These are phyloP conservation scores for Gossypium davidsonii DNA, from an alignment of 441 rosid species.

Conservation along the genomic window DNA sequence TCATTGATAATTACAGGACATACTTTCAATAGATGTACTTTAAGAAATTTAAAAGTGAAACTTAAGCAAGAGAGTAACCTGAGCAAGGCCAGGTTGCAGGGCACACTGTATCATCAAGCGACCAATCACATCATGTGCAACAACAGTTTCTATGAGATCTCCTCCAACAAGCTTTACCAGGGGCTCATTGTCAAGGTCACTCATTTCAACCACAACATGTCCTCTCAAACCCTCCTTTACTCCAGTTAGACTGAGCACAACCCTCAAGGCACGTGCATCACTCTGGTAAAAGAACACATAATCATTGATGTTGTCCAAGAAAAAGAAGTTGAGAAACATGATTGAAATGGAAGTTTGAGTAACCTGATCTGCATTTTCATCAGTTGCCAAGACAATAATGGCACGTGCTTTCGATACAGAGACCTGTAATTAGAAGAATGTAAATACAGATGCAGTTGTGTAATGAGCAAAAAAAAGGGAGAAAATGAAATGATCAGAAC, in stretches of 20 bases:
- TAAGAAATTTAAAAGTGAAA: background rate
- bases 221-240: conserved; percentile 79
- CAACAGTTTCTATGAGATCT: conserved; percentile 84
- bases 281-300: conserved; percentile 43
- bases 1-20: background rate
- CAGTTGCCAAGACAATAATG: conserved; percentile 74
- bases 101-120: conserved; percentile 96
- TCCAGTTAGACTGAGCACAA: conserved; percentile 85
- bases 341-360: conserved; percentile 17
- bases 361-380: conserved; percentile 97
- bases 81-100: conserved; percentile 88
- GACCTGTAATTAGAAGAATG: conserved; percentile 42
- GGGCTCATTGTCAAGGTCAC: conserved; percentile 93
- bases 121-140: conserved; percentile 92
- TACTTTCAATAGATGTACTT: background rate
- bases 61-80: conserved; percentile 46
- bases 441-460: conserved; percentile 8
- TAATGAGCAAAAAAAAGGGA: background rate
- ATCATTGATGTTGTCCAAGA: conserved; percentile 16
- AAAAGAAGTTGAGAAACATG: background rate
- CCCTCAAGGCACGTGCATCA: conserved; percentile 89
- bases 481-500: background rate
- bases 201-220: conserved; percentile 92
- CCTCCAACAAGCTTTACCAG: conserved; percentile 97
- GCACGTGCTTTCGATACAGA: conserved; percentile 93